Percentiles rank a stretch among this genome's conserved stretches.
Conservation (phyloP, 768 basidiomycete genomes). For the Leccinum variicolor region DNA sequence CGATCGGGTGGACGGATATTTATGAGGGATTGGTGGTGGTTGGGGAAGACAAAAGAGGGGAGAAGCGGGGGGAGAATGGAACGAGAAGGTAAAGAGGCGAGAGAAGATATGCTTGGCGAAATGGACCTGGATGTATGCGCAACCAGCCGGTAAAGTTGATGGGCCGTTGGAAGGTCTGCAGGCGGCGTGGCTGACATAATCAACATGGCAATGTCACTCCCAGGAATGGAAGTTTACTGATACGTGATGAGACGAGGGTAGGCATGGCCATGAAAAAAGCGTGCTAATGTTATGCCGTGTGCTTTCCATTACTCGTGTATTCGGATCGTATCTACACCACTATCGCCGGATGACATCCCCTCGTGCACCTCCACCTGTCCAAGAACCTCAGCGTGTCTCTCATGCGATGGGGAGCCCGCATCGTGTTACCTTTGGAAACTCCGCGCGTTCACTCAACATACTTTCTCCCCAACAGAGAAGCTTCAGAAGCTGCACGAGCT, state of each 20-base stretch:
- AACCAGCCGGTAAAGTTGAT: conserved; percentile 26
- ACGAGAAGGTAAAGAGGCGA: neutral
- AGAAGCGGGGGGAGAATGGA: neutral
- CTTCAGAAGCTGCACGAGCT: conserved; percentile 77
- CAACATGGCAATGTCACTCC: conserved; percentile 20
- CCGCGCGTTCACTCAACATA: conserved; percentile 70
- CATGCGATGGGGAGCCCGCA: conserved; percentile 8
- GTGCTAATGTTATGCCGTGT: conserved; percentile 1
- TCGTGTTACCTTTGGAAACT: conserved; percentile 70
- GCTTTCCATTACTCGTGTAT: conserved; percentile 23
- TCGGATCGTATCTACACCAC: conserved; percentile 14
- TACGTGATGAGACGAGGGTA: neutral
- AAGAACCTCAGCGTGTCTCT: conserved; percentile 23
- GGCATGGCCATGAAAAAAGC: neutral
- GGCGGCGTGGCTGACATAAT: conserved; percentile 30
- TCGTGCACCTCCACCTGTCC: conserved; percentile 32
- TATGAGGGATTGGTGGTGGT: neutral
- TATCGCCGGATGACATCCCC: conserved; percentile 14
- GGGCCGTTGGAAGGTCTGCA: conserved; percentile 24
- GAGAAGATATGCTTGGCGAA: conserved; percentile 14
- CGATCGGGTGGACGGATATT: conserved; percentile 15
- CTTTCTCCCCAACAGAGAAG: conserved; percentile 87
- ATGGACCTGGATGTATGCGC: conserved; percentile 28
- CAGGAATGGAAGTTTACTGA: neutral
- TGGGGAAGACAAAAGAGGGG: neutral